Evolutionary conservation across 305 asterid species (phyloP).

Genomic region (Vinca major): DNA sequence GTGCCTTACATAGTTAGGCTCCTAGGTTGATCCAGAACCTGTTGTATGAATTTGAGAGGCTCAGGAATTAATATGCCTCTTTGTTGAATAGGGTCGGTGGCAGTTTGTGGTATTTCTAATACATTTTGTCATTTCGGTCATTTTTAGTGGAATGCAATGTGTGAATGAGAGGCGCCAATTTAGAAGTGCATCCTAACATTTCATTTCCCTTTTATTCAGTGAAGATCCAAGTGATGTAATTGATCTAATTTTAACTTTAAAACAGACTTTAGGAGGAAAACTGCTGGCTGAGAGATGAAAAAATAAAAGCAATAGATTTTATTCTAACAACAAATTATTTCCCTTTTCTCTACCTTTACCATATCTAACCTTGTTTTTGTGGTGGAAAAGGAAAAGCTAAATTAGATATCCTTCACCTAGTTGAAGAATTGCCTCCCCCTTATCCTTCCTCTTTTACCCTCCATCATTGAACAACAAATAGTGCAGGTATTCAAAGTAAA

Average conservation of each 20-base stretch:
- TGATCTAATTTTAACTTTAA: not conserved
- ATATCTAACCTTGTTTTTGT: not conserved
- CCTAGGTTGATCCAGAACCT: slow-evolving; percentile 1
- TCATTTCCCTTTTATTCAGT: not conserved
- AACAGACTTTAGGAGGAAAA: not conserved
- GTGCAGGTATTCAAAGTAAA: not conserved
- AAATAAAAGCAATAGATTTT: not conserved
- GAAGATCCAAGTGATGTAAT: not conserved
- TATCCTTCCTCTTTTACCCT: not conserved
- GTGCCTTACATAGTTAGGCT: not conserved
- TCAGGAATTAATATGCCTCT: not conserved
- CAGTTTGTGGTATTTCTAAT: too few relatives aligned
- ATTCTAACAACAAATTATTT: not conserved
- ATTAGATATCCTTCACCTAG: not conserved
- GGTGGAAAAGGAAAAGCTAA: not conserved
- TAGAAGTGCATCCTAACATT: not conserved
- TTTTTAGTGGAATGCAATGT: not conserved
- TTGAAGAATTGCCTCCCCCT: not conserved
- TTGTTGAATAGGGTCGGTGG: too few relatives aligned
- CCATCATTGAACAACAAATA: not conserved
- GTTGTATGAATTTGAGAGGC: not conserved
- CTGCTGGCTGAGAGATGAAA: not conserved
- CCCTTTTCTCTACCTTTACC: not conserved
- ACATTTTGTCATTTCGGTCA: not conserved
- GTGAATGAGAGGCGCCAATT: not conserved